Evolutionary conservation across 1,284 basidiomycete genomes (phyloP).

Genomic region (Austropuccinia psidii): DNA sequence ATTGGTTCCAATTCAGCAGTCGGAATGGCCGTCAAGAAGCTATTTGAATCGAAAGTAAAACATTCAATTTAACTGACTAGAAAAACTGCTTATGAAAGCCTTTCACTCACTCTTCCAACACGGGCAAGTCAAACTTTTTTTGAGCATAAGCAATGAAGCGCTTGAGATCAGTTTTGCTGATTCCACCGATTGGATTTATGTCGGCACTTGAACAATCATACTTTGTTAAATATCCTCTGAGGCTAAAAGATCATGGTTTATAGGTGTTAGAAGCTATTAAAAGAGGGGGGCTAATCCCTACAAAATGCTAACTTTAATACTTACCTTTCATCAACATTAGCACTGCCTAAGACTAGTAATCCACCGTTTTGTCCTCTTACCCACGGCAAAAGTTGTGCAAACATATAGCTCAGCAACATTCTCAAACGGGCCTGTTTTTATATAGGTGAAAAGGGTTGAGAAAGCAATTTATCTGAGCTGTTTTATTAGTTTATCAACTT

Average conservation of each 20-base stretch:
- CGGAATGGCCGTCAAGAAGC: slow-evolving; percentile 31
- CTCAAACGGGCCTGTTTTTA: slow-evolving; percentile 36
- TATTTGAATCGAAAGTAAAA: background rate
- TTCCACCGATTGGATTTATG: slow-evolving; percentile 36
- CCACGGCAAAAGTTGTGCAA: slow-evolving; percentile 36
- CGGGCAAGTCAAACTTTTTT: slow-evolving; percentile 25
- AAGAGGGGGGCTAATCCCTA: too few relatives aligned
- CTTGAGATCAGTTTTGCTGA: slow-evolving; percentile 36
- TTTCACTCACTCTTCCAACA: slow-evolving; percentile 27
- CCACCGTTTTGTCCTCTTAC: slow-evolving; percentile 26
- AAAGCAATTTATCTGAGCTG: too few relatives aligned
- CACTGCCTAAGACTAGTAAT: slow-evolving; percentile 33
- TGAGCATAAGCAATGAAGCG: slow-evolving; percentile 27
- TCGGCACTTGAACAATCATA: slow-evolving; percentile 37
- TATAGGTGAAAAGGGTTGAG: too few relatives aligned
- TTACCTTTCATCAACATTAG: slow-evolving; percentile 36
- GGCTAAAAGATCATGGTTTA: background rate
- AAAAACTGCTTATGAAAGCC: background rate
- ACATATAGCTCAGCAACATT: slow-evolving; percentile 36
- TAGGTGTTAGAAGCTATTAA: background rate
- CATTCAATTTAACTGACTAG: background rate
- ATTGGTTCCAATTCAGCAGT: slow-evolving; percentile 36
- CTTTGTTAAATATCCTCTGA: slow-evolving; percentile 35
- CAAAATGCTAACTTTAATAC: background rate
- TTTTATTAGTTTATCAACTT: too few relatives aligned